Conservation (phyloP, 2,329 filamentous ascomycete genomes). For the Aspergillus viridinutans region DNA sequence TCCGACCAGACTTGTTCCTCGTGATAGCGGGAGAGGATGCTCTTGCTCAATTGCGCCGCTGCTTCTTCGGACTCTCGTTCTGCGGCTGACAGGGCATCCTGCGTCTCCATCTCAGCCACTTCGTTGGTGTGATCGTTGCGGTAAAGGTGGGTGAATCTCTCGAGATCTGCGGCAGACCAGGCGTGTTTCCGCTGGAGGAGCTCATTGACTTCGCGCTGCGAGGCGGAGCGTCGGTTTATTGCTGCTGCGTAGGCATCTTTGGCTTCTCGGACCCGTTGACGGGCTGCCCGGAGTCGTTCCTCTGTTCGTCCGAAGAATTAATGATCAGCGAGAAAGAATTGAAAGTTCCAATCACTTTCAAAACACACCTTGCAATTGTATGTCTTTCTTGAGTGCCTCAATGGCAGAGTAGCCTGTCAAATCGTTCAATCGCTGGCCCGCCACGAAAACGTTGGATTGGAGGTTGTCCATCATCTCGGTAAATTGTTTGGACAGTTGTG, state of each 20-base stretch:
- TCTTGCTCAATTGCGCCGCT: slow-evolving; percentile 68
- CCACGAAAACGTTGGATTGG: slow-evolving; percentile 77
- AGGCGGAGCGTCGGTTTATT: slow-evolving; percentile 75
- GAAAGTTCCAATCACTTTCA: neutral
- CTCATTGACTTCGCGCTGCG: slow-evolving; percentile 92
- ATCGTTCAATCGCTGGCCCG: slow-evolving; percentile 85
- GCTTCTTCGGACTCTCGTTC: slow-evolving; percentile 79
- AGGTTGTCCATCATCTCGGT: slow-evolving; percentile 80
- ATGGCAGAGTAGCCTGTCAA: slow-evolving; percentile 93
- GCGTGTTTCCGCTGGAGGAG: slow-evolving; percentile 89
- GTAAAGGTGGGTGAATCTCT: slow-evolving; percentile 91
- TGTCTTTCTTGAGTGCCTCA: slow-evolving; percentile 75
- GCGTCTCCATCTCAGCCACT: slow-evolving; percentile 69
- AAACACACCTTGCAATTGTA: slow-evolving; percentile 58
- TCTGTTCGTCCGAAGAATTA: slow-evolving; percentile 35
- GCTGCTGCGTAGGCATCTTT: slow-evolving; percentile 78
- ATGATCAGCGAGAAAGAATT: slow-evolving; percentile 3
- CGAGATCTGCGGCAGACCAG: slow-evolving; percentile 81
- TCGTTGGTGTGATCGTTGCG: slow-evolving; percentile 91
- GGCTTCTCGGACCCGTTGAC: slow-evolving; percentile 63
- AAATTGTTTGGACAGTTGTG: slow-evolving; percentile 58
- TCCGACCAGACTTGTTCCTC: slow-evolving; percentile 99
- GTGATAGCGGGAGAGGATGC: slow-evolving; percentile 88
- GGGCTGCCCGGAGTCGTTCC: slow-evolving; percentile 50
- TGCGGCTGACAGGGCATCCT: slow-evolving; percentile 66